Conservation (phyloP, 495 filamentous ascomycete species). For the Sphaerosporella brunnea region DNA sequence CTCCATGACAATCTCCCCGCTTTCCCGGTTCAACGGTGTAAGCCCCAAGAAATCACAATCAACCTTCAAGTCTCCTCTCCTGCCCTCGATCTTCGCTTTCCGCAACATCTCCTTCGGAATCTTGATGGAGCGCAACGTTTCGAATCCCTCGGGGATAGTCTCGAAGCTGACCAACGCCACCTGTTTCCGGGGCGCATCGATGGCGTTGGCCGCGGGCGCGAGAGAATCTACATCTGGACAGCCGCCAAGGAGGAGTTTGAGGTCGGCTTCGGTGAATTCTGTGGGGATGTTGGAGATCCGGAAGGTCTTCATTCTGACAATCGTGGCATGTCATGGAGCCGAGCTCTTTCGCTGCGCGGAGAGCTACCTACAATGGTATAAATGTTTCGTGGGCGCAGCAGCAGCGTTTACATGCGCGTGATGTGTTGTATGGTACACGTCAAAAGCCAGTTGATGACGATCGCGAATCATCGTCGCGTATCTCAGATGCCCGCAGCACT, state of each 20-base stretch:
- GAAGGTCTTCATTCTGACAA: constrained; percentile 3
- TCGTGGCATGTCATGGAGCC: too few species aligned
- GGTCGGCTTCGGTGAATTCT: background rate
- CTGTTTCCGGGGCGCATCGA: background rate
- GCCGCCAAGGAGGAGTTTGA: background rate
- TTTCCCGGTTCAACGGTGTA: constrained; percentile 1
- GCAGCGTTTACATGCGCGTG: too few species aligned
- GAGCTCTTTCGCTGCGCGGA: too few species aligned
- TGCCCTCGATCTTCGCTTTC: background rate
- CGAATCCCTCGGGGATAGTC: background rate
- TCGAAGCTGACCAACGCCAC: constrained; percentile 2
- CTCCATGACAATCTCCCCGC: background rate
- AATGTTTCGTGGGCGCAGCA: too few species aligned
- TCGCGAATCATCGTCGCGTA: too few species aligned
- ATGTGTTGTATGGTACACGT: too few species aligned
- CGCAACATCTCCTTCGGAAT: background rate
- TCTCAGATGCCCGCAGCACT: too few species aligned
- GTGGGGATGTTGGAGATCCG: constrained; percentile 7
- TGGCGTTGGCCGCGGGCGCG: constrained; percentile 3
- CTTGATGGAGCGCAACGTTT: background rate
- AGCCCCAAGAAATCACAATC: constrained; percentile 4
- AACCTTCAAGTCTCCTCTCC: background rate
- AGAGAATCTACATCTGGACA: background rate
- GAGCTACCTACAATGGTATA: too few species aligned
- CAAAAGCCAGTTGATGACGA: too few species aligned